Percentiles rank a stretch among this genome's conserved stretches.
Evolutionary conservation across 768 basidiomycete genomes (phyloP).

Genomic region (Collybia sp.): DNA sequence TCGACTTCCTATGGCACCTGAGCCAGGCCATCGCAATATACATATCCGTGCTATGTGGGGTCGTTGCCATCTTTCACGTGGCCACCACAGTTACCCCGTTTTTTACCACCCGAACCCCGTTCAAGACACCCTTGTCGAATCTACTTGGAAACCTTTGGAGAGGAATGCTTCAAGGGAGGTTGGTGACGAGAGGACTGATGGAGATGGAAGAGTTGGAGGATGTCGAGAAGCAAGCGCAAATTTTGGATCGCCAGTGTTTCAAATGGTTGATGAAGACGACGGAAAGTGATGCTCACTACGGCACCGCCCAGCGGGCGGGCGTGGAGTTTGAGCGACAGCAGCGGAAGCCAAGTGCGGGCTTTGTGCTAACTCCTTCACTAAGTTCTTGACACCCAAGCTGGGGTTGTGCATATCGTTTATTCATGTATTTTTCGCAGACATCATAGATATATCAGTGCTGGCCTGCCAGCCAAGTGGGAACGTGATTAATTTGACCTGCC

Average conservation of each 20-base stretch:
- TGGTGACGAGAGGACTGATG: conserved; percentile 4
- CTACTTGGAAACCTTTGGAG: conserved; percentile 10
- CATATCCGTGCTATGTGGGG: conserved; percentile 6
- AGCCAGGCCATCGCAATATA: conserved; percentile 11
- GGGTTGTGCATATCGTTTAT: no score
- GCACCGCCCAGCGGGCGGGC: conserved; percentile 2
- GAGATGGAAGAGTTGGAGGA: conserved; percentile 7
- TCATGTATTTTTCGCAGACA: no score
- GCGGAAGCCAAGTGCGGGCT: not conserved
- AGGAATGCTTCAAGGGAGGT: conserved; percentile 1
- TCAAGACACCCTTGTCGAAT: conserved; percentile 9
- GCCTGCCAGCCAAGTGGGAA: no score
- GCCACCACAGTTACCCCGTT: conserved; percentile 7
- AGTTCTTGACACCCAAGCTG: no score
- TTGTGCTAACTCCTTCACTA: no score
- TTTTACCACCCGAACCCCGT: conserved; percentile 10
- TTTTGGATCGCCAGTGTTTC: conserved; percentile 4
- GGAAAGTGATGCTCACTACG: conserved; percentile 5
- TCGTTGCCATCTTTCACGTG: conserved; percentile 7
- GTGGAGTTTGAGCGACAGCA: conserved; percentile 2
- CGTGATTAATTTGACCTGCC: no score
- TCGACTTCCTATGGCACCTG: conserved; percentile 12
- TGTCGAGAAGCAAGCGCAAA: conserved; percentile 5
- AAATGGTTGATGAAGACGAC: conserved; percentile 7
- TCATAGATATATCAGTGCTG: no score